Evolutionary conservation across 2,329 filamentous ascomycete species (phyloP), one percentile per base, ranked within the genome.

Genomic region (Trichoderma sp.): DNA sequence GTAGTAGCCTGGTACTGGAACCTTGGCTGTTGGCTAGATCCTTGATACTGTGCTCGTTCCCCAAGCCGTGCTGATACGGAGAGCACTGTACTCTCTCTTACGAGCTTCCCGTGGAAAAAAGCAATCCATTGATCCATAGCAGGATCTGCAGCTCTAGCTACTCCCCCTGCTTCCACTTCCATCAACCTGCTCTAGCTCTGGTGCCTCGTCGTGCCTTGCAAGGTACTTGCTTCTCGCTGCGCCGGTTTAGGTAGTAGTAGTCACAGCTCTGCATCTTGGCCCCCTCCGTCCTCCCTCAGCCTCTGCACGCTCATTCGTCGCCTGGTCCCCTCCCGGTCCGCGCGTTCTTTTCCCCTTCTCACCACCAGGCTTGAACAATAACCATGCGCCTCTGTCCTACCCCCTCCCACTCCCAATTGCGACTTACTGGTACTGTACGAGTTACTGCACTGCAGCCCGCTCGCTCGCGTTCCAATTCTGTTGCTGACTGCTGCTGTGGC

Each of bases 401-500:
- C 73, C 66, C 76, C 77, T 78, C 72, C 77, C 74, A 71, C 77
- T 78, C 72, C 77, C 74, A 71, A 78, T 79, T 79, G 79, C 78
- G 78, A 80, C 78, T 67, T 80, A 80, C 79, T 82, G 68, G 68
- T 71, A 71, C 68, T 31, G 60, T 63, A 63, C 60, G 33, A 16
- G 56, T 38, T 38, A 38, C 35, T 38, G 35, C 27, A 31, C 60
- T 63, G 80, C 79, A 81, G 79, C 78, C 76, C 35, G 35, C 35
- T 38, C 78, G 76, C 80, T 81, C 81, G 80, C 79, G 81, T 33
- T 38, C 79, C 82, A 78, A 78, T 80, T 79, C 78, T 76, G 45
- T 81, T 79, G 72, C 80, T 81, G 80, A 82, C 80, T 80, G 79
- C 74, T 76, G 77, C 79, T 75, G 77, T 82, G 79, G 80, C 80